Evolutionary conservation across 768 basidiomycete species (phyloP).

Genomic region (Pisolithus microcarpus): DNA sequence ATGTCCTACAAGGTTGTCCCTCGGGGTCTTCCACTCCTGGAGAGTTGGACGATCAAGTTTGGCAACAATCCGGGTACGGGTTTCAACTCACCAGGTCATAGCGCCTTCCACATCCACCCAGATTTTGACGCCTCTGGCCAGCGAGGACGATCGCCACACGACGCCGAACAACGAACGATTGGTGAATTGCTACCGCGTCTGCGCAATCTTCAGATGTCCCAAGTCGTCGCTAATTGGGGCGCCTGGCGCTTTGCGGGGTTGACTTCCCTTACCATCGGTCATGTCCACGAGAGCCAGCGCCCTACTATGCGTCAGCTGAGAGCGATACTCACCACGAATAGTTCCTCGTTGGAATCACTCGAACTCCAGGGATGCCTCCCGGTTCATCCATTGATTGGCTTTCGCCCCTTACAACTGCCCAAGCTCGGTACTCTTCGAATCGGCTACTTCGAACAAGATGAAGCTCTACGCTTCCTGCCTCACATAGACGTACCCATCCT

Average conservation of each 20-base stretch:
- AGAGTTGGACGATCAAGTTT: conserved; percentile 1
- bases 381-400: too few species aligned
- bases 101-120: not conserved
- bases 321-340: not conserved
- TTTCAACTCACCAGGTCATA: not conserved
- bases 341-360: conserved; percentile 2
- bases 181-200: not conserved
- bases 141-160: not conserved
- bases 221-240: not conserved
- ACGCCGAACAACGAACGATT: too few species aligned
- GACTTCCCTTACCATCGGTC: conserved; percentile 5
- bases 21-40: conserved; percentile 2
- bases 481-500: not conserved
- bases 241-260: conserved; percentile 3
- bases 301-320: not conserved
- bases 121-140: conserved; percentile 1
- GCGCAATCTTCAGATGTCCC: not conserved
- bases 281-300: not conserved
- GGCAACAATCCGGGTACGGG: not conserved
- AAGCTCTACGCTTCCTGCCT: not conserved
- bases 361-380: conserved; percentile 4
- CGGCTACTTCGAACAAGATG: conserved; percentile 2
- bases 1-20: not conserved
- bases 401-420: not conserved
- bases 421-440: conserved; percentile 2